Conservation (phyloP, 2,329 filamentous ascomycete species). For the Volutella citrinella region DNA sequence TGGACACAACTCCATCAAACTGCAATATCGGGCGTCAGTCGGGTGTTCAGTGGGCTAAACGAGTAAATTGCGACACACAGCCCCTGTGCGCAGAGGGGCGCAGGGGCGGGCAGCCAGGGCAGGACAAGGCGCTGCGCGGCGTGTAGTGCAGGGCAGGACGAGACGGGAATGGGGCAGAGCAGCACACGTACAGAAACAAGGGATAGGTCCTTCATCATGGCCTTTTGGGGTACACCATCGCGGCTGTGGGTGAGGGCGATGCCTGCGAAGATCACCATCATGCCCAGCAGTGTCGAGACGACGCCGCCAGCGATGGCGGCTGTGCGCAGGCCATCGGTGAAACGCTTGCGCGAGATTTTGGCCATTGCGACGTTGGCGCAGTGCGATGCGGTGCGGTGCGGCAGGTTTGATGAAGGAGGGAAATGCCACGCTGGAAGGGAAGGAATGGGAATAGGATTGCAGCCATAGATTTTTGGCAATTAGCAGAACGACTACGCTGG, state of each 20-base stretch:
- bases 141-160: no score
- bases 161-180: not conserved
- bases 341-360: conserved; percentile 15
- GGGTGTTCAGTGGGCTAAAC: not conserved
- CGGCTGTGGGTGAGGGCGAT: conserved; percentile 16
- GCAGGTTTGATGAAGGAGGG: no score
- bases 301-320: conserved; percentile 20
- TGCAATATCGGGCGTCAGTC: conserved; percentile 4
- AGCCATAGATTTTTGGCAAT: no score
- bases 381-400: conserved; percentile 7
- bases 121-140: no score
- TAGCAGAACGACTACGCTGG: no score
- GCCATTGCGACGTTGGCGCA: conserved; percentile 13
- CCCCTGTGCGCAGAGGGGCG: no score
- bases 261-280: conserved; percentile 20
- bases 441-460: no score
- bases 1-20: conserved; percentile 25
- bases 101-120: no score
- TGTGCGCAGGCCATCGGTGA: conserved; percentile 15
- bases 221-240: conserved; percentile 9
- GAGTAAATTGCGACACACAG: no score
- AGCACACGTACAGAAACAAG: conserved; percentile 24
- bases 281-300: conserved; percentile 15
- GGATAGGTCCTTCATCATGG: conserved; percentile 21
- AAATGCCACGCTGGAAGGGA: no score